Percentiles rank a stretch among this genome's conserved stretches.
Conservation (phyloP, 192 early-diverging fungal genomes). For the Geosiphon pyriformis region DNA sequence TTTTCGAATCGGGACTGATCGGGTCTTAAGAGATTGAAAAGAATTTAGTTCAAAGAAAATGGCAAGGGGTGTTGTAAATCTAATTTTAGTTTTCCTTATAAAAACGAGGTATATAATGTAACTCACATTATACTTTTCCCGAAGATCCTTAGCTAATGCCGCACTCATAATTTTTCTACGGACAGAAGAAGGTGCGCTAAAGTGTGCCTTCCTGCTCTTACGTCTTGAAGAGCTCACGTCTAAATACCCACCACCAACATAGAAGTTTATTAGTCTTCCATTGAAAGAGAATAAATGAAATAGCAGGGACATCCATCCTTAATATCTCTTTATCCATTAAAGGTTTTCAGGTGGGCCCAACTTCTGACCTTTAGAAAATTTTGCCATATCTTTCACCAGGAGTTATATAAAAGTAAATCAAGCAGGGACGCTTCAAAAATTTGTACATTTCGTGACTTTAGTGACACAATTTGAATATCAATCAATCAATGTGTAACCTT, state of each 20-base stretch:
- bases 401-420: no score
- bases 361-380: constrained; percentile 18
- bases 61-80: constrained; percentile 10
- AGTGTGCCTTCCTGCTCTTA: constrained; percentile 98
- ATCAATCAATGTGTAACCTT: no score
- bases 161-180: constrained; percentile 97
- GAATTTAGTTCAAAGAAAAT: neutral
- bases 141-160: constrained; percentile 95
- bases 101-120: constrained; percentile 23
- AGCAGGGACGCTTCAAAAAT: no score
- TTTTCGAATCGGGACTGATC: constrained; percentile 94
- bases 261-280: neutral
- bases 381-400: constrained; percentile 1
- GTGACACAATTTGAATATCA: no score
- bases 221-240: constrained; percentile 87
- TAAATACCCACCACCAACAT: no score
- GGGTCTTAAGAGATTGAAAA: constrained; percentile 47
- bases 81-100: neutral
- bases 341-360: no score
- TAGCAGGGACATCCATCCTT: neutral
- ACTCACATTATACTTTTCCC: constrained; percentile 88
- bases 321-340: neutral
- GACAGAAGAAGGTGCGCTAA: constrained; percentile 90
- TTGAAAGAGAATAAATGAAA: neutral
- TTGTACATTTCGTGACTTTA: no score